These are phyloP conservation scores for Botrytis deweyae DNA, from an alignment of 2,329 filamentous ascomycete species.

Conservation along the genomic window DNA sequence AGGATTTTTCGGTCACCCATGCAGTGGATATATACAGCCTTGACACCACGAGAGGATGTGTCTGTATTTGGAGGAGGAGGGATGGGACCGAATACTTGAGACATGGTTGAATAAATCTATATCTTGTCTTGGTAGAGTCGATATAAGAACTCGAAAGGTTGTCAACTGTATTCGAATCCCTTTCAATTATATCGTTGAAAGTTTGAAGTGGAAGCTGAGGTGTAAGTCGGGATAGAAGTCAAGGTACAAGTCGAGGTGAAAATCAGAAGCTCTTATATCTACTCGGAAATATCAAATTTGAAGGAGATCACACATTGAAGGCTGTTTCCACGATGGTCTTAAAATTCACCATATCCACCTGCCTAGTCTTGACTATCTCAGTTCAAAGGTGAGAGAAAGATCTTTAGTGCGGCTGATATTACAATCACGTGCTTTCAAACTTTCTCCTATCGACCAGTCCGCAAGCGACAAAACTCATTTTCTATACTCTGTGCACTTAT, in stretches of 20 bases:
- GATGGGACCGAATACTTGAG: not conserved
- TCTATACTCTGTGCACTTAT: accelerated
- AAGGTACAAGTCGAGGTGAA: not conserved
- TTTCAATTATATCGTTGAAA: not conserved
- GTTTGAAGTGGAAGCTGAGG: not conserved
- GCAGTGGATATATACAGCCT: not conserved
- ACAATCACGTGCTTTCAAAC: not conserved
- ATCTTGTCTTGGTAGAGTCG: not conserved
- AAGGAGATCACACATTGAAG: not conserved
- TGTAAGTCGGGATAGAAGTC: no score
- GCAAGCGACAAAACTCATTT: no score
- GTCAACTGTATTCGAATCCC: not conserved
- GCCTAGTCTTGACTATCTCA: not conserved
- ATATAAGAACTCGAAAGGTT: accelerated
- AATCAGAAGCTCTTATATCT: not conserved
- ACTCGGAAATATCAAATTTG: not conserved
- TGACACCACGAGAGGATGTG: not conserved
- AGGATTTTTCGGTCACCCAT: not conserved
- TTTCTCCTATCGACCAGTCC: not conserved
- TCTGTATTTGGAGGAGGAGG: not conserved
- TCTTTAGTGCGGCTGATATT: accelerated
- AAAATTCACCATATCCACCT: not conserved
- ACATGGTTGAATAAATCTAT: not conserved
- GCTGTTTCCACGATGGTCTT: not conserved
- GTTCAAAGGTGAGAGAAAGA: not conserved